Base-by-base conservation (phyloP, 495 filamentous ascomycete species). In the Lophiostoma macrostomum region DNA sequence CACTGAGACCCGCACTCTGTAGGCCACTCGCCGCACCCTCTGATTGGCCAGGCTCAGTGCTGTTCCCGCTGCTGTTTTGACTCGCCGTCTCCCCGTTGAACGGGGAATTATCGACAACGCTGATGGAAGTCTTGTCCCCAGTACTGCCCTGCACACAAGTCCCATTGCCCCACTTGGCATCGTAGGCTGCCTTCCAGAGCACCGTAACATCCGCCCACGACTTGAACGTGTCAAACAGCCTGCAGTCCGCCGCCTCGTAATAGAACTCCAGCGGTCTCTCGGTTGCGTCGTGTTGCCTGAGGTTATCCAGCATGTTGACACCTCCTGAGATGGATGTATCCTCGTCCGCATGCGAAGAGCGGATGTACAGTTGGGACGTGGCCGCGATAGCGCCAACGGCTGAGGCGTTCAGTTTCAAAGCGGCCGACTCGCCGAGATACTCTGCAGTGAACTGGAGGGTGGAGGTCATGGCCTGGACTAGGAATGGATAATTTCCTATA, bases 181-280 rank as follows among this genome's bases (percentile, higher is more conserved):
- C 54, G 0, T 34, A 54, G 20, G 34, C 54, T 22, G n/a, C 4
- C 40, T 54, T 46, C 60, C 60, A 63, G 36, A 55, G 16, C 10
- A 24, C 18, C 25, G 23, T 35, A n/a, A 37, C 22, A 34, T 48
- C 36, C 2, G 13, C 3, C n/a, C 19, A 14, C 1, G 13, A 16
- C 8, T 42, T 37, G 7, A 45, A 18, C 1, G 60, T 63, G 16
- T 55, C 22, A 18, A 58, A 63, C 5, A 63, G 5, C 37, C 39
- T 50, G 40, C 60, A 63, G 27, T 63, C 60, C 16, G 60, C 60
- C 5, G 60, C 60, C 38, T 58, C 60, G 27, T 63, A 63, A 18
- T 50, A 34, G 27, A 63, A 63, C 35, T 63, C 54, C 23, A 59
- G 25, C n/a, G 60, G 58, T 28, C 36, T 53, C 24, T 62, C 42